phyloP scores from a whole-genome alignment of 2,329 filamentous ascomycete species.

The Arthrobotrys sphaeroides region DNA sequence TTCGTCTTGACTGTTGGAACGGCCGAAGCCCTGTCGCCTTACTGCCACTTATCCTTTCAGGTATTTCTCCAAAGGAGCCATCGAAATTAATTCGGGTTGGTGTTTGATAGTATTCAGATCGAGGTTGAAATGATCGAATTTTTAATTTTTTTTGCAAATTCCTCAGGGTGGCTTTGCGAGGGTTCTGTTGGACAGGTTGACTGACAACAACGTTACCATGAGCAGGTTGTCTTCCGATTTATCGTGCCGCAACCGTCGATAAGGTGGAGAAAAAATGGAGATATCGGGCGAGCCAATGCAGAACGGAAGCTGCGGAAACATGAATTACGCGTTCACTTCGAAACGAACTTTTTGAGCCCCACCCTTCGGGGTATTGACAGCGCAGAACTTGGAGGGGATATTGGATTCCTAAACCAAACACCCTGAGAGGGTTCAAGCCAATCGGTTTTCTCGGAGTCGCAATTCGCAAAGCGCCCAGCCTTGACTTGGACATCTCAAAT shows the following conservation, averaged over 20 bases:
- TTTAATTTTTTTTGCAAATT: no score
- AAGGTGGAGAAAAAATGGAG: background rate
- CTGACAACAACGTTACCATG: background rate
- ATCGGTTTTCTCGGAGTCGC: background rate
- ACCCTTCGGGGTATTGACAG: background rate
- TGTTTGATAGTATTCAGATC: no score
- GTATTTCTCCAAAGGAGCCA: no score
- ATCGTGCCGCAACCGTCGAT: slow-evolving; percentile 1
- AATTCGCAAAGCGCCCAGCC: slow-evolving; percentile 7
- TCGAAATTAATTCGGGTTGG: no score
- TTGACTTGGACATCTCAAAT: background rate
- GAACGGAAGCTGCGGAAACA: slow-evolving; percentile 6
- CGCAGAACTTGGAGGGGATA: background rate
- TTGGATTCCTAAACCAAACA: background rate
- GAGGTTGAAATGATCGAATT: no score
- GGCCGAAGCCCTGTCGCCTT: no score
- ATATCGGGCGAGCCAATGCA: background rate
- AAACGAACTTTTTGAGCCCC: background rate
- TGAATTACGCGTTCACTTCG: slow-evolving; percentile 20
- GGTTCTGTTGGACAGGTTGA: background rate
- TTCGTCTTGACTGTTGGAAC: background rate
- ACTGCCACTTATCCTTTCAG: no score
- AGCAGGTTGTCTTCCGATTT: background rate
- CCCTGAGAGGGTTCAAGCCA: background rate
- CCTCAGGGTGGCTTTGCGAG: background rate